phyloP scores from a whole-genome alignment of 495 filamentous ascomycete genomes.

The Alectoria sarmentosa region DNA sequence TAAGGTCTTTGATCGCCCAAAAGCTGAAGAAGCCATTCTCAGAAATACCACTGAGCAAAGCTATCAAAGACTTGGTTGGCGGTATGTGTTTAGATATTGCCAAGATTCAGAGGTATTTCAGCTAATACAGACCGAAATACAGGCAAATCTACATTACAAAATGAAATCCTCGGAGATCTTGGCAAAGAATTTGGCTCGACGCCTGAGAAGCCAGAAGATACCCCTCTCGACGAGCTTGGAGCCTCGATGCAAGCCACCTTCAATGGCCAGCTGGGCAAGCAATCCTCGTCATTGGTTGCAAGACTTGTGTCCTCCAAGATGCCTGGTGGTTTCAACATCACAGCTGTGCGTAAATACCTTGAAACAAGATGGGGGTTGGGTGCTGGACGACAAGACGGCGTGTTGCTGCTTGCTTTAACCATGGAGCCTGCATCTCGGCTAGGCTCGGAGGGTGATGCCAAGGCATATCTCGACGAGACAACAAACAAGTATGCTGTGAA shows the following conservation, averaged over 20 bases:
- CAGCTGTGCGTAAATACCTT: conserved; percentile 84
- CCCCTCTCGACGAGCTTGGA: conserved; percentile 89
- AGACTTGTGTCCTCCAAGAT: conserved; percentile 97
- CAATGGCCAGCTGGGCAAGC: conserved; percentile 95
- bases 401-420: conserved; percentile 80
- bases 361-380: conserved; percentile 90
- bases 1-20: conserved; percentile 89
- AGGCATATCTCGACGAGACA: conserved; percentile 80
- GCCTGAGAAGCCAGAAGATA: conserved; percentile 98
- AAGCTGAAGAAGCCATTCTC: conserved; percentile 91
- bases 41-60: conserved; percentile 91
- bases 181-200: conserved; percentile 98
- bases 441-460: conserved; percentile 82
- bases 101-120: not conserved
- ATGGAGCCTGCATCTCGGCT: conserved; percentile 86
- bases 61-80: conserved; percentile 97
- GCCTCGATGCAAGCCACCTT: conserved; percentile 96
- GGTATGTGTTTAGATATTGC: conserved; percentile 53
- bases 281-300: conserved; percentile 87
- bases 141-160: conserved; percentile 97
- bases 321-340: conserved; percentile 99
- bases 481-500: conserved; percentile 82
- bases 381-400: conserved; percentile 84
- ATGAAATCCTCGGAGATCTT: conserved; percentile 90
- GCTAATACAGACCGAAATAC: conserved; percentile 22